Conservation (phyloP, 768 basidiomycete species). For the Podaxis mareebaensis region DNA sequence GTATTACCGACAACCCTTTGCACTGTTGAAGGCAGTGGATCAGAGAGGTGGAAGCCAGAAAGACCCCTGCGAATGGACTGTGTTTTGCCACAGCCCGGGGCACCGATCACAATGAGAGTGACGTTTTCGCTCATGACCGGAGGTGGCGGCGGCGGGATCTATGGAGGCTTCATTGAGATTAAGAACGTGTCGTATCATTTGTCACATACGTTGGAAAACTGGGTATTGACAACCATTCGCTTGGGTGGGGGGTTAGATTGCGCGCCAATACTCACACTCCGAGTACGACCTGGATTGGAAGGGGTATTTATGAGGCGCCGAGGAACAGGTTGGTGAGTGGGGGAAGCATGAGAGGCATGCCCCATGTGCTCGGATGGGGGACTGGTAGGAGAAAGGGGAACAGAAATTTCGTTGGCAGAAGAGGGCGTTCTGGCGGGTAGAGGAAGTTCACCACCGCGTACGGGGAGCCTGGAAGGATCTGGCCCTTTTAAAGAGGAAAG, state of each 20-base stretch:
- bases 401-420: background rate
- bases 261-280: constrained; percentile 63
- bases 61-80: constrained; percentile 78
- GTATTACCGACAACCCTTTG: constrained; percentile 10
- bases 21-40: constrained; percentile 35
- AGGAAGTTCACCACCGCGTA: constrained; percentile 62
- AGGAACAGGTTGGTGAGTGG: background rate
- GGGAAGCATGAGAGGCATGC: constrained; percentile 18
- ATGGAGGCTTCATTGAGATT: background rate
- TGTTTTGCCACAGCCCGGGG: constrained; percentile 81
- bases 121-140: constrained; percentile 31
- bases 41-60: constrained; percentile 55
- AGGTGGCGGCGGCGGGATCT: constrained; percentile 6
- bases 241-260: constrained; percentile 36
- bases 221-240: constrained; percentile 38
- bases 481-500: constrained; percentile 49
- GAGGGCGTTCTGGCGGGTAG: constrained; percentile 53
- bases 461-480: constrained; percentile 39
- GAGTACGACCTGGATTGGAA: constrained; percentile 44
- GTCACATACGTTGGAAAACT: constrained; percentile 28
- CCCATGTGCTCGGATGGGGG: background rate
- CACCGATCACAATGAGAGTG: constrained; percentile 79
- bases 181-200: background rate
- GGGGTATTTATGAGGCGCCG: constrained; percentile 4
- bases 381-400: background rate